phyloP scores from a whole-genome alignment of 2,329 filamentous ascomycete genomes.

The Ilyonectria sp. region DNA sequence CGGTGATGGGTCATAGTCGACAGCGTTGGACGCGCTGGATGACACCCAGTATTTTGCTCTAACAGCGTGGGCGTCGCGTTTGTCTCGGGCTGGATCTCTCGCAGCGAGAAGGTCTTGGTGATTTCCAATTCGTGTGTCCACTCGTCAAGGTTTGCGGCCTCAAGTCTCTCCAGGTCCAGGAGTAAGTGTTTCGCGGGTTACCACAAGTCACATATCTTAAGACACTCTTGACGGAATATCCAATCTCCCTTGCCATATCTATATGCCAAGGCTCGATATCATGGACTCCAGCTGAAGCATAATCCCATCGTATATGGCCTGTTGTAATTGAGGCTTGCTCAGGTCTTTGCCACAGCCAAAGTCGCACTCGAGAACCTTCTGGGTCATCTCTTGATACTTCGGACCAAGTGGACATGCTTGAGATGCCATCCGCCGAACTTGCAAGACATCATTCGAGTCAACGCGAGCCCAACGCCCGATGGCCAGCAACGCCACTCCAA shows the following conservation, averaged over 20 bases:
- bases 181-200: no score
- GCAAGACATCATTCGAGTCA: conserved; percentile 5
- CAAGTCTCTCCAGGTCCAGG: no score
- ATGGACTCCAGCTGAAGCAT: neutral
- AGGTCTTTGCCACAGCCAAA: conserved; percentile 18
- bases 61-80: no score
- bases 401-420: neutral
- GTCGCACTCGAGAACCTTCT: conserved; percentile 21
- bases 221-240: no score
- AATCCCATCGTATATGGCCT: conserved; percentile 19
- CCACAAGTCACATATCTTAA: no score
- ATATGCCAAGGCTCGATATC: neutral
- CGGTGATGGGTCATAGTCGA: no score
- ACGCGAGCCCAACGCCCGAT: conserved; percentile 13
- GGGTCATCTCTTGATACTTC: conserved; percentile 4
- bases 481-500: neutral
- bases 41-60: no score
- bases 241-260: neutral
- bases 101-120: no score
- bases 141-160: no score
- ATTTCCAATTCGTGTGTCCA: no score
- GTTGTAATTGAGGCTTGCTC: neutral
- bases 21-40: no score
- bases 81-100: no score
- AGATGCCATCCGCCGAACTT: neutral